Base-by-base conservation (phyloP, 768 basidiomycete species). In the Boletus subcaerulescens region DNA sequence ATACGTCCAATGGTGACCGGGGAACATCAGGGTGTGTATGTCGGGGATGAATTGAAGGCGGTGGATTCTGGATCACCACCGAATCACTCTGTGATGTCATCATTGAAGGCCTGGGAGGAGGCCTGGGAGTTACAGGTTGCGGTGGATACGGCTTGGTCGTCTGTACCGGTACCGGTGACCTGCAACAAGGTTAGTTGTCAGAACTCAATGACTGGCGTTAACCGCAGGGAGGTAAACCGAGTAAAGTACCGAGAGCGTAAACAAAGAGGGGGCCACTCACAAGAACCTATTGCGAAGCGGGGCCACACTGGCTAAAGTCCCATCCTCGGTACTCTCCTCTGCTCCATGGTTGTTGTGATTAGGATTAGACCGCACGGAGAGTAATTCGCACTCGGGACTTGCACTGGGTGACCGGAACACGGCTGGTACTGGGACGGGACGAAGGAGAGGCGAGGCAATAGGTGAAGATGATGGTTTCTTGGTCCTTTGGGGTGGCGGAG, bases 391-490 rank as follows among this genome's bases (percentile, higher is more conserved):
- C 22, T 71, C 67, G 7, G 63, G 61, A 33, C 71, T 68, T 3
- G 49, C 33, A 36, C 9, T 57, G n/a, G 61, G 58, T 3, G 64
- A 58, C 31, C 60, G 38, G 2, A 69, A 60, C 5, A 61, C 51
- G 14, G 64, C 60, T 8, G 80, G 77, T 15, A 71, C 60, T 14
- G 78, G 76, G 6, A 80, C 76, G 0, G 84, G 82, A 15, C 80
- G 76, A 50, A 82, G 63, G n/a, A 80, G 71, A 18, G 83, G 82
- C 1, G 83, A 79, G 24, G 71, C 70, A 17, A 67, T 59, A 17
- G 79, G 75, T 2, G 76, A 76, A 3, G 75, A 74, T n/a, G 60
- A 32, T 10, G 60, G 41, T 43, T 65, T 71, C 71, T 78, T 65
- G 53, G 59, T 39, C 55, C 68, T 53, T 66, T 69, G 45, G 3